phyloP scores from a whole-genome alignment of 2,329 filamentous ascomycete genomes.

The Ceratocystis variospora region DNA sequence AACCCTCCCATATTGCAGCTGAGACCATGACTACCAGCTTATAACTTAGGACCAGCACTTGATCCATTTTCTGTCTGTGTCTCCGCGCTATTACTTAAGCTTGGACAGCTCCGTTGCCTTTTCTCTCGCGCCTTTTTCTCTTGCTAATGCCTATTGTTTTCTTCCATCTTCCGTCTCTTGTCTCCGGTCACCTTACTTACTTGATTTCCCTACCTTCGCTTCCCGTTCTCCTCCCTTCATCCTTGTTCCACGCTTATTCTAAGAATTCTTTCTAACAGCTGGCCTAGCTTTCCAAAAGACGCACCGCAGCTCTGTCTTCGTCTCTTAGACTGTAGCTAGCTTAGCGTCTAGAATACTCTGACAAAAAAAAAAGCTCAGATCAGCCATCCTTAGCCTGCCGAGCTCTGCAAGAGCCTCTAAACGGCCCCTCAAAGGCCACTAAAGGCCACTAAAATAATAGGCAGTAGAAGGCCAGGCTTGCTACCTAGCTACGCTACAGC shows the following conservation, averaged over 20 bases:
- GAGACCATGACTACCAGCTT: background rate
- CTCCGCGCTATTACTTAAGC: background rate
- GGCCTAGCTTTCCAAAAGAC: background rate
- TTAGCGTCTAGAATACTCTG: background rate
- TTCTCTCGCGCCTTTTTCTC: background rate
- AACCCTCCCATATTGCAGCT: background rate
- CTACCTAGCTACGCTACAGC: background rate
- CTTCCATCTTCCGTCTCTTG: background rate
- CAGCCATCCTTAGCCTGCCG: background rate
- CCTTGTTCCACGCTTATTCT: constrained; percentile 1
- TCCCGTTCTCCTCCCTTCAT: background rate
- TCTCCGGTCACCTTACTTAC: background rate
- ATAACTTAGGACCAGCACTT: background rate
- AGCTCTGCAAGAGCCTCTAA: background rate
- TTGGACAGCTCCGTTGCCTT: background rate
- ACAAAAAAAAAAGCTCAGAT: background rate
- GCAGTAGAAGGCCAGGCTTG: background rate
- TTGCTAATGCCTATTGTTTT: background rate
- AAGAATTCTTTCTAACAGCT: background rate
- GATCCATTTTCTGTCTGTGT: background rate
- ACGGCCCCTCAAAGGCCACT: background rate
- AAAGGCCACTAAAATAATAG: background rate
- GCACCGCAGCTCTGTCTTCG: background rate
- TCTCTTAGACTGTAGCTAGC: background rate
- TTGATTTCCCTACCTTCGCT: background rate